Base-by-base conservation (phyloP, 1,284 basidiomycete species). In the Kalmanozyma brasiliensis region DNA sequence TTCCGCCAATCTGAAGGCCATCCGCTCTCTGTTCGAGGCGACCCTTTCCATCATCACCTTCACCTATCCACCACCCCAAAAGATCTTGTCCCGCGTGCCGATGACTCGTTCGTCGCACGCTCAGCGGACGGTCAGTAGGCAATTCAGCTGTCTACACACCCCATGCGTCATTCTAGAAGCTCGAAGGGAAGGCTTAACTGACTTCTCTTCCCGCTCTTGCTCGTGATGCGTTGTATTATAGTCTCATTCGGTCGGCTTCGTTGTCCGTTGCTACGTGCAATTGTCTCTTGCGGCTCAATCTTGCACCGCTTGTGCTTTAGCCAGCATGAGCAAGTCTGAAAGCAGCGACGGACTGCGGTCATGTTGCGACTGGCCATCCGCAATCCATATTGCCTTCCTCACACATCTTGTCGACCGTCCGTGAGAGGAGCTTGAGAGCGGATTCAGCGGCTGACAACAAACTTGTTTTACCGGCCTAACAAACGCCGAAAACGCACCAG, bases 191-290 rank as follows among this genome's bases (percentile, higher is more conserved):
- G n/a, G n/a, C n/a, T n/a, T n/a, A n/a, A n/a, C n/a, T n/a, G n/a
- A n/a, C n/a, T n/a, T n/a, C n/a, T n/a, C n/a, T n/a, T 36, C 37
- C 47, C 34, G 13, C 35, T 35, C 14, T 56, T 47, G 37, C 52
- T 52, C 52, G 55, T 45, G 49, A 44, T 62, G 42, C 53, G 64
- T 62, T 62, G 64, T 62, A 66, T 44, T 48, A 51, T 59, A 66
- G 17, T 42, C 48, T 36, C n/a, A 24, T 33, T 55, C 35, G 30
- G n/a, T 29, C 49, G 33, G 48, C 9, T 29, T n/a, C n/a, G n/a
- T n/a, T n/a, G n/a, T n/a, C n/a, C n/a, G n/a, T n/a, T n/a, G n/a
- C n/a, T n/a, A n/a, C n/a, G n/a, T n/a, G n/a, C n/a, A n/a, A n/a
- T n/a, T n/a, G n/a, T n/a, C n/a, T n/a, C n/a, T n/a, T n/a, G n/a